Base-by-base conservation (phyloP, 2,329 filamentous ascomycete genomes). In the Xylariaceae sp. region DNA sequence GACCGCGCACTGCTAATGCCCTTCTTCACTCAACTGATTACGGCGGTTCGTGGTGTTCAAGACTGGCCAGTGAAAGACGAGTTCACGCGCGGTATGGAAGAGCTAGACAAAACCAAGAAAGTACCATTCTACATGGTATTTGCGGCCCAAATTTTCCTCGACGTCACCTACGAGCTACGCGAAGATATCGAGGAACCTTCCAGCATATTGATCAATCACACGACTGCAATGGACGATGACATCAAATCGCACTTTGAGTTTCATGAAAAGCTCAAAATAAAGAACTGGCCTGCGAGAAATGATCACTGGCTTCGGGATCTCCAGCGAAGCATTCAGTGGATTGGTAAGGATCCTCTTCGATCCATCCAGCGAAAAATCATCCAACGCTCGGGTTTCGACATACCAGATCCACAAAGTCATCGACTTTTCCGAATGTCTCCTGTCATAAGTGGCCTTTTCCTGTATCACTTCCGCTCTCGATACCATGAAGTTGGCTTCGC, bases 71-170 rank as follows among this genome's bases (percentile, higher is more conserved):
- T 66, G 5, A 57, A 71, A 40, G 74, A 76, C 46, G 69, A 71
- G 48, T 63, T 75, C 31, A 60, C 69, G 2, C 69, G 69, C 1
- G 69, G 67, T 1, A 59, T 75, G 11, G 58, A 60, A 18, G 60
- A 70, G 38, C 50, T 72, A 16, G 57, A 62, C 28, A 51, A 61
- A 5, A 73, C 67, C 0, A 42, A 52, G 2, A 42, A 65, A 5
- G 48, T 73, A 2, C 60, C 73, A 0, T 66, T 75, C 38, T 69
- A 64, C 52, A 60, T 71, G 9, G 60, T 69, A 1, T 77, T 76
- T 49, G 71, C 71, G 9, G 62, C 66, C 5, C 73, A 76, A 43
- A 50, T 73, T 11, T 72, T 71, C 50, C 67, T 77, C 4, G 74
- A 77, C 40, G 70, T 74, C 33, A 66, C 72, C 13, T 66, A 73